A percentile compares a stretch with the other conserved stretches of the same genome.
phyloP scores from a whole-genome alignment of 345 rosid genomes.

The Bruguiera parviflora region DNA sequence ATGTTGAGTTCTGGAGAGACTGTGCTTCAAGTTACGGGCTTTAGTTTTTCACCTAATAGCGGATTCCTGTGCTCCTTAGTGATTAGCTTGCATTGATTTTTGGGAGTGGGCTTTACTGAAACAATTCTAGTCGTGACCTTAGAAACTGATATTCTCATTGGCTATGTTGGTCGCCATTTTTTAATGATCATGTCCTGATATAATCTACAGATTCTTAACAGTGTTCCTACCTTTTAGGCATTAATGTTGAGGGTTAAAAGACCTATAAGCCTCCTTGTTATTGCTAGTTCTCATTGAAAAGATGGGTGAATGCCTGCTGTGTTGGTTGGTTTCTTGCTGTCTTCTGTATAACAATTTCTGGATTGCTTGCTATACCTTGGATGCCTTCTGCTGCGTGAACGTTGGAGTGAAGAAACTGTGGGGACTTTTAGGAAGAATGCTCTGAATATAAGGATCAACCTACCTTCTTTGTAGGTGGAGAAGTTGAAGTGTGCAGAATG shows the following conservation, averaged over 20 bases:
- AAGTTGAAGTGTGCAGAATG: neutral
- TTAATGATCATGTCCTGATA: neutral
- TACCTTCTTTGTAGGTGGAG: neutral
- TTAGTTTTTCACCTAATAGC: slow-evolving; percentile 2
- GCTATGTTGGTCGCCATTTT: neutral
- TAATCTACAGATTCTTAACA: neutral
- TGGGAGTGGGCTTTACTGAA: neutral
- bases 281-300: neutral
- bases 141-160: neutral
- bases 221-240: neutral
- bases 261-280: neutral
- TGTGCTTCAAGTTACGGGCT: slow-evolving; percentile 10
- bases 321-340: neutral
- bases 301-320: neutral
- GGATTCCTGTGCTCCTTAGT: slow-evolving; percentile 1
- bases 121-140: neutral
- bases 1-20: slow-evolving; percentile 2
- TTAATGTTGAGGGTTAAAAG: neutral
- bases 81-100: slow-evolving; percentile 3
- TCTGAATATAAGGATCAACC: slow-evolving; percentile 5
- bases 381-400: neutral
- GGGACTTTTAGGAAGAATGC: neutral
- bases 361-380: neutral
- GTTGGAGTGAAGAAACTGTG: neutral
- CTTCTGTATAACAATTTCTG: too few relatives aligned